Evolutionary conservation across 768 basidiomycete genomes (phyloP), one percentile per base, ranked within the genome.

Genomic region (Strobilomyces confusus): DNA sequence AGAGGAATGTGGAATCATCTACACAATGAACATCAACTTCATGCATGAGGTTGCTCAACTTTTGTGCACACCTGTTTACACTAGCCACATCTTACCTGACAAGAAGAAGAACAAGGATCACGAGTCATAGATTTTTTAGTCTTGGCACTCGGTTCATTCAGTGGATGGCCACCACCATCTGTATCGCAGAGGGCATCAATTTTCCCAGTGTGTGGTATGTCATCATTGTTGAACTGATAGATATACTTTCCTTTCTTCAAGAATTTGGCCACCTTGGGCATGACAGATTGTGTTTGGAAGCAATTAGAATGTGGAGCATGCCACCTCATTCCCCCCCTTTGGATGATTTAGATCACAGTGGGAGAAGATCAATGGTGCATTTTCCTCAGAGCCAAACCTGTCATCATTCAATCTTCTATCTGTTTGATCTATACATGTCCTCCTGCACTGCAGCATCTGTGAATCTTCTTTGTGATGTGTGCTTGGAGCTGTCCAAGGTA

Each of bases 241-340:
- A 56, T 3, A 58, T 60, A 52, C 32, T 60, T 0, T 51, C 22
- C 0, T 54, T 61, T 38, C 58, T 61, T 7, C 60, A 60, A 38
- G 60, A 61, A 8, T 60, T 51, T 5, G 52, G 60, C 0, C 49
- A 17, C 5, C 55, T 61, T 7, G 60, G 60, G 0, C 29, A 45
- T 19, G 58, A 61, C 15, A 45, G 58, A 0, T 1, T 23, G 5
- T 15, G 7, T 1, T 61, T 48, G 0, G 9, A 47, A 0, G 29
- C 55, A 0, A 9, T 61, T n/a, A 38, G 46, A 0, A 44, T 61
- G 25, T 61, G 51, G 48, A 59, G 51, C 23, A 9, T 11, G 1
- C 0, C n/a, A 0, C 52, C 42, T 0, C 8, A 0, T 0, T 23
- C 9, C 1, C 20, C 56, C 1, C n/a, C 32, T 19, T 2, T 26